Conservation (phyloP, 176 grass and related monocot genomes). For the Tuctoria greenei region DNA sequence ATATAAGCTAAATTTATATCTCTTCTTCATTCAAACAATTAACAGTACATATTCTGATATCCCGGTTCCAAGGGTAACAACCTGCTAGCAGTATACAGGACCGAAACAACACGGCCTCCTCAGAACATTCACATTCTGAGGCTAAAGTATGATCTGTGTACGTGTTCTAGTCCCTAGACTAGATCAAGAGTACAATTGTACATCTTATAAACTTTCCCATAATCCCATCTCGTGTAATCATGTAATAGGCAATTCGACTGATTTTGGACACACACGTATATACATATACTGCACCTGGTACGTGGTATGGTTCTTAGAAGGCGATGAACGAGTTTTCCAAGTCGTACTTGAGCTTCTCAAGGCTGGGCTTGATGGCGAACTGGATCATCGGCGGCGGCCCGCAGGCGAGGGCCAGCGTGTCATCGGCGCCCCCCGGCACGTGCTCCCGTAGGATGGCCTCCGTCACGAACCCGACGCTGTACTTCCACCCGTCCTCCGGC, state of each 20-base stretch:
- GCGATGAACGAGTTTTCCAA: conserved; percentile 58
- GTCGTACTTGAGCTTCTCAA: conserved; percentile 96
- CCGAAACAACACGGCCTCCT: conserved; percentile 15
- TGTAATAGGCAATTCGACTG: conserved; percentile 25
- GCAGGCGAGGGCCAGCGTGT: conserved; percentile 75
- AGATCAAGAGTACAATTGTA: conserved; percentile 27
- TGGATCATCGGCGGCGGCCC: conserved; percentile 94
- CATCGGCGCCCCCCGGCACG: conserved; percentile 57
- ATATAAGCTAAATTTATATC: background rate
- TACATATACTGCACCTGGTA: conserved; percentile 7
- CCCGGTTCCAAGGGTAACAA: background rate
- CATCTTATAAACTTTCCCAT: background rate
- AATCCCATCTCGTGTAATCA: background rate
- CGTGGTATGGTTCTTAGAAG: conserved; percentile 26
- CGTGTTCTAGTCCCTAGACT: conserved; percentile 12
- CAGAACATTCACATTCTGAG: conserved; percentile 19
- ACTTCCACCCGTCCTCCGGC: conserved; percentile 67
- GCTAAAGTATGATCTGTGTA: conserved; percentile 27
- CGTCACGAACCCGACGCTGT: conserved; percentile 71
- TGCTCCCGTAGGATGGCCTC: conserved; percentile 66
- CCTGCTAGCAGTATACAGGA: conserved; percentile 22
- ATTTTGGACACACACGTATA: conserved; percentile 18
- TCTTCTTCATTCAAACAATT: conserved; percentile 4
- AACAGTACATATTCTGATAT: conserved; percentile 8
- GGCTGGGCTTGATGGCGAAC: conserved; percentile 76